Percentiles rank a stretch among this genome's conserved stretches.
Conservation (phyloP, 306 rosid species). For the Ziziphus jujuba region DNA sequence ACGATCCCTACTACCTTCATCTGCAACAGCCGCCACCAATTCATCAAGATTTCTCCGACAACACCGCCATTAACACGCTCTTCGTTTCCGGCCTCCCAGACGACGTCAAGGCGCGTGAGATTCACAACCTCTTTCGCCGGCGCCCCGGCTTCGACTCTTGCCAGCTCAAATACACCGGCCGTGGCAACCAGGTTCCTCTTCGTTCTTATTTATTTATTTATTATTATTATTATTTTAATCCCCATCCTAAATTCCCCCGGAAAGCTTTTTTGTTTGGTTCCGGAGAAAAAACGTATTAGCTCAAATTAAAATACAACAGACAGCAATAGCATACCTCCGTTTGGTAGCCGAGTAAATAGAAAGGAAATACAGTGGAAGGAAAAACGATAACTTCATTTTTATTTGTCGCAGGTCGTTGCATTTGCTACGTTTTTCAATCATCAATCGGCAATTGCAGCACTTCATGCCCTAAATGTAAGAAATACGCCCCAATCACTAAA, state of each 20-base stretch:
- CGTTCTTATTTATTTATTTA: not conserved
- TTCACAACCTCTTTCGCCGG: slow-evolving; percentile 96
- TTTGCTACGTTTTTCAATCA: slow-evolving; percentile 94
- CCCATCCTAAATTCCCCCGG: not conserved
- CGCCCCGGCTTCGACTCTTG: slow-evolving; percentile 90
- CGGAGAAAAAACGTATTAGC: not conserved
- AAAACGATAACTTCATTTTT: not conserved
- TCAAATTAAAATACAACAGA: not conserved
- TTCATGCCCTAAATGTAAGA: slow-evolving; percentile 80
- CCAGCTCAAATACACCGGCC: slow-evolving; percentile 99
- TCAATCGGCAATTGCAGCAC: slow-evolving; percentile 76
- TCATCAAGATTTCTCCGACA: slow-evolving; percentile 35
- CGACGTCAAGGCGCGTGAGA: slow-evolving; percentile 94
- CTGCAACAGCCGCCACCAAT: slow-evolving; percentile 38
- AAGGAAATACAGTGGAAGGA: not conserved
- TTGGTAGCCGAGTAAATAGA: slow-evolving; percentile 6
- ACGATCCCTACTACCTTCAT: slow-evolving; percentile 67
- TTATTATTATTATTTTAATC: no score
- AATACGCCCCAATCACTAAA: not conserved
- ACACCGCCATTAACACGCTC: slow-evolving; percentile 74
- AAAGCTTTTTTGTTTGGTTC: slow-evolving; percentile 14
- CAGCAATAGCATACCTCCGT: not conserved
- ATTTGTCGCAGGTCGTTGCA: slow-evolving; percentile 75
- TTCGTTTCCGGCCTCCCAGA: slow-evolving; percentile 97
- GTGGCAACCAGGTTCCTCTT: slow-evolving; percentile 73